phyloP scores from a whole-genome alignment of 2,329 filamentous ascomycete genomes.

The Cladobotryum protrusum region DNA sequence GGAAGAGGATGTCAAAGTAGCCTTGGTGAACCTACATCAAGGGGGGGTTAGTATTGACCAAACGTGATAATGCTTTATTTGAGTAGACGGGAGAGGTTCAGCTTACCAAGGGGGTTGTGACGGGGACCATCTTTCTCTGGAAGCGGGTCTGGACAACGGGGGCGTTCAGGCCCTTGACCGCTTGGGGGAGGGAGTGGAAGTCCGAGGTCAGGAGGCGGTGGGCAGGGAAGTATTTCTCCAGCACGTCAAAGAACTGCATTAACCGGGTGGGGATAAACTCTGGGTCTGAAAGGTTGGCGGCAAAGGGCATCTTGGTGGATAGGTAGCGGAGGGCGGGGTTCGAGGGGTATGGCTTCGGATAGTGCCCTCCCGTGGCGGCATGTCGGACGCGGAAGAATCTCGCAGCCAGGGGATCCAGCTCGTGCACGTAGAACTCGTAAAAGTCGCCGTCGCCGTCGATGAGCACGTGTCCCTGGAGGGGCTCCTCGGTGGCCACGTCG shows the following conservation, averaged over 20 bases:
- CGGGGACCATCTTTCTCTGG: constrained; percentile 77
- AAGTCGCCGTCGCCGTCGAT: constrained; percentile 84
- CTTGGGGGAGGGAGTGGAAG: constrained; percentile 79
- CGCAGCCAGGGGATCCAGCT: constrained; percentile 74
- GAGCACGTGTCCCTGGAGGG: constrained; percentile 82
- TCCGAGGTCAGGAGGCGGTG: constrained; percentile 87
- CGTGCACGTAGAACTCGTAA: constrained; percentile 82
- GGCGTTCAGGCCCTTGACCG: constrained; percentile 77
- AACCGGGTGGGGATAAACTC: constrained; percentile 93
- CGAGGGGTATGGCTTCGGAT: constrained; percentile 54
- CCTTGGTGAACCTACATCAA: constrained; percentile 78
- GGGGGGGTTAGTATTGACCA: background rate
- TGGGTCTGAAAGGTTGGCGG: constrained; percentile 68
- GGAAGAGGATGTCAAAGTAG: constrained; percentile 98
- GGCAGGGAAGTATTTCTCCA: constrained; percentile 81
- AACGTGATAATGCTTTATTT: background rate
- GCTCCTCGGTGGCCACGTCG: constrained; percentile 70
- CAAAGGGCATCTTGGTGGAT: constrained; percentile 59
- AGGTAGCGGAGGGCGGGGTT: constrained; percentile 55
- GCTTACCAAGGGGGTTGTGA: constrained; percentile 80
- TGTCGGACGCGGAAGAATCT: constrained; percentile 82
- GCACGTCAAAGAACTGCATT: constrained; percentile 94
- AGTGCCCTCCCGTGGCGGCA: constrained; percentile 60
- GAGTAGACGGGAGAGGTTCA: background rate
- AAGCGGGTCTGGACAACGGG: constrained; percentile 96